phyloP scores from a whole-genome alignment of 208 protist genomes.

The Tritrichomonas musculus region DNA sequence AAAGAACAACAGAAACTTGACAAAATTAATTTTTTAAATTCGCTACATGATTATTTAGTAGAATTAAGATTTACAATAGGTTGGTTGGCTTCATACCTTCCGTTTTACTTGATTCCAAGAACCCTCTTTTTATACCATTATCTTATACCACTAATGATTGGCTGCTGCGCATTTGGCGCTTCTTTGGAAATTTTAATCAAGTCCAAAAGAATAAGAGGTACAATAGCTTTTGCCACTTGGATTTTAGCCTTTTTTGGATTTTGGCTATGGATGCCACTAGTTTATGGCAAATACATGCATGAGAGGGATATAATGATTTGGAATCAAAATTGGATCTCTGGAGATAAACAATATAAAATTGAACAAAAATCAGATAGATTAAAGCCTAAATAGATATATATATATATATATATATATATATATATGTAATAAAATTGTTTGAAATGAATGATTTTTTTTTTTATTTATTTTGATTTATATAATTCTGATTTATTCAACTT shows the following conservation, averaged over 20 bases:
- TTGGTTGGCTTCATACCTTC: background rate
- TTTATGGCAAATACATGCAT: background rate
- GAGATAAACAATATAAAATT: background rate
- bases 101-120: background rate
- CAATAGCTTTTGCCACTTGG: background rate
- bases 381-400: no score
- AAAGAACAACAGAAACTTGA: no score
- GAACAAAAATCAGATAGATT: background rate
- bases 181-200: background rate
- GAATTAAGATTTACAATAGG: background rate
- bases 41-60: no score
- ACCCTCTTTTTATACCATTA: slow-evolving; percentile 25
- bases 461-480: no score
- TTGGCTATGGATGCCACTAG: background rate
- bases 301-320: background rate
- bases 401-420: no score
- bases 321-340: background rate
- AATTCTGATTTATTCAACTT: no score
- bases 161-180: background rate
- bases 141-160: background rate
- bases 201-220: background rate
- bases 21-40: no score
- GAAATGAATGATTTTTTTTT: no score
- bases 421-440: no score
- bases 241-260: background rate